phyloP scores from a whole-genome alignment of 2,329 filamentous ascomycete species.

The Penicillium concentricum region DNA sequence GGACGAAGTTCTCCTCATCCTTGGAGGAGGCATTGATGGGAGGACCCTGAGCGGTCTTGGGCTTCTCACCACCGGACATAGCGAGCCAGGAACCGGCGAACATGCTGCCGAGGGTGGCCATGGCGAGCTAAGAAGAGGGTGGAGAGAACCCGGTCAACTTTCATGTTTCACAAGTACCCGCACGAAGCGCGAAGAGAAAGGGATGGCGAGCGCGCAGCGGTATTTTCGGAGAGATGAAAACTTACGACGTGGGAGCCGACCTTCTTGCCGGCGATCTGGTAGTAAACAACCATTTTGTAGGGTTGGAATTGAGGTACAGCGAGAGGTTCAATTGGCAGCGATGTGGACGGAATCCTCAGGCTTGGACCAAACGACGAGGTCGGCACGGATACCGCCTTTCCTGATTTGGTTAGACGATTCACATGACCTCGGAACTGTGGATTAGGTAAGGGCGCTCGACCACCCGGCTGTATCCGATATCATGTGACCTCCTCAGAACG shows the following conservation, averaged over 20 bases:
- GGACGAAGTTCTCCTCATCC: constrained; percentile 68
- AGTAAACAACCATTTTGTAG: constrained; percentile 53
- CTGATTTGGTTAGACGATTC: constrained; percentile 19
- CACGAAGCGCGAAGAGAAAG: constrained; percentile 20
- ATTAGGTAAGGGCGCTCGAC: neutral
- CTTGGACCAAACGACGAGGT: constrained; percentile 27
- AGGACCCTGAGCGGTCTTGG: constrained; percentile 45
- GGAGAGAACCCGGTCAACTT: constrained; percentile 15
- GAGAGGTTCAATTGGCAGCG: constrained; percentile 23
- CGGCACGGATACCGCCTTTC: constrained; percentile 21
- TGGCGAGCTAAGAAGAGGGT: constrained; percentile 54
- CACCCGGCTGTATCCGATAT: constrained; percentile 4
- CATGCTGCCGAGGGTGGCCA: constrained; percentile 54
- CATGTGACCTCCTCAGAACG: constrained; percentile 20
- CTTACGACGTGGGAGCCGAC: constrained; percentile 54
- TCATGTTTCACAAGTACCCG: constrained; percentile 15
- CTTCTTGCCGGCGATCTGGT: constrained; percentile 52
- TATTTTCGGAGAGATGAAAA: constrained; percentile 19
- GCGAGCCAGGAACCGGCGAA: constrained; percentile 50
- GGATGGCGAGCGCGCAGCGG: constrained; percentile 13
- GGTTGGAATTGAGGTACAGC: constrained; percentile 20
- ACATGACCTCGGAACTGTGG: constrained; percentile 3
- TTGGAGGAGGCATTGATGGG: constrained; percentile 65
- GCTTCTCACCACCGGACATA: constrained; percentile 44
- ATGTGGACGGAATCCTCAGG: constrained; percentile 31